These are phyloP conservation scores for Glonium stellatum DNA, from an alignment of 495 filamentous ascomycete genomes.

Conservation along the genomic window DNA sequence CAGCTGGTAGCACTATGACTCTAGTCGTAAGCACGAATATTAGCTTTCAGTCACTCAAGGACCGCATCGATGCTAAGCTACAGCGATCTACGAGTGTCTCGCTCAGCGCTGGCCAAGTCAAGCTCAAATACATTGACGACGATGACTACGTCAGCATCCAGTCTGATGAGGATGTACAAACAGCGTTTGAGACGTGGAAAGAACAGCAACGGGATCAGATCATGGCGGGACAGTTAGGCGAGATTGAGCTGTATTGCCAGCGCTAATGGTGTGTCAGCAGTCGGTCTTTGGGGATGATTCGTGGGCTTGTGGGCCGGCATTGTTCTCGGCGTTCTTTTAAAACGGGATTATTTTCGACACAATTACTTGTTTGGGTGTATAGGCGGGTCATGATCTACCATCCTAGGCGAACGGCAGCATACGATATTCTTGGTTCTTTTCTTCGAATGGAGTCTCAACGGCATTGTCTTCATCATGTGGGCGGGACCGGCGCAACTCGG, in stretches of 20 bases:
- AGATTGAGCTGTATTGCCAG: constrained; percentile 76
- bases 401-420: constrained; percentile 15
- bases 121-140: constrained; percentile 84
- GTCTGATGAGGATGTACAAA: constrained; percentile 88
- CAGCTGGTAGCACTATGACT: constrained; percentile 71
- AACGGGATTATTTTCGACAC: constrained; percentile 4
- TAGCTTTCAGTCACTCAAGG: constrained; percentile 80
- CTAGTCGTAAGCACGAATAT: constrained; percentile 91
- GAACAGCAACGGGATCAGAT: constrained; percentile 60
- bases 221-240: constrained; percentile 60
- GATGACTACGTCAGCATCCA: constrained; percentile 91
- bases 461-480: background rate
- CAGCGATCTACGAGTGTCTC: constrained; percentile 72
- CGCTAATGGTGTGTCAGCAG: constrained; percentile 10
- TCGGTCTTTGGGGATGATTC: background rate
- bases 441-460: background rate
- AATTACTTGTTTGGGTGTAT: constrained; percentile 7
- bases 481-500: constrained; percentile 3
- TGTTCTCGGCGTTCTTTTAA: constrained; percentile 18
- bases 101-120: constrained; percentile 68
- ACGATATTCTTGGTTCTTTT: background rate
- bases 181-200: constrained; percentile 87
- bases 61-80: constrained; percentile 95
- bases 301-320: constrained; percentile 5
- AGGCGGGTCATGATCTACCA: constrained; percentile 16